Base-by-base conservation (phyloP, 2,329 filamentous ascomycete species). In the Cercospora zeina region DNA sequence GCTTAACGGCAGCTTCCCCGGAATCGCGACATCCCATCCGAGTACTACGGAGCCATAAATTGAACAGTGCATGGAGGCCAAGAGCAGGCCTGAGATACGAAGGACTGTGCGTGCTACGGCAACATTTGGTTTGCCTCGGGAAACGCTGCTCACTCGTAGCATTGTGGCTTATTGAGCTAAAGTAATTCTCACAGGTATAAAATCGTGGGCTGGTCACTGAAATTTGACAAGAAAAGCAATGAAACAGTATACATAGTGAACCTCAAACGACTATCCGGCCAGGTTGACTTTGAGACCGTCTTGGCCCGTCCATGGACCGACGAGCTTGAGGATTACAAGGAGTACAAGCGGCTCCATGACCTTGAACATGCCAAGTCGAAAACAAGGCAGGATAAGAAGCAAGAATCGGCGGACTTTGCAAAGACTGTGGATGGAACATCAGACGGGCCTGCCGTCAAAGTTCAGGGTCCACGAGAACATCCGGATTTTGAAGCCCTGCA, bases 21-120 rank as follows among this genome's bases (percentile, higher is more conserved):
- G 73, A 72, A 27, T 78, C 76, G 19, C 72, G 79, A 30, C 69
- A 76, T 34, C 77, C 77, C 0, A 69, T 82, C 6, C 74, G 80
- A 13, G 73, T 82, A 9, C 70, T 82, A 58, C 74, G 80, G 36
- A 77, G 74, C 53, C 79, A 82, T 63, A 74, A 71, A 8, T 68
- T 80, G 59, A 74, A 73, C 34, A 79, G 77, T 59, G 72, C 79
- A 31, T 80, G 76, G 76, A 75, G 77, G 10, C 80, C 80, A 2
- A 76, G 76, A 62, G 78, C 77, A 54, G 80, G 80, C 0, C 68
- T 82, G 6, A 68, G 80, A 69, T 82, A 81, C 62, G 80, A 82
- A 54, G 80, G 80, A 53, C 62, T 82, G 78, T 81, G 61, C 70
- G 78, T 74, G 53, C 1, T 30, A 24, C 13, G 4, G 30, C 36